phyloP scores from a whole-genome alignment of 768 basidiomycete genomes.

The Xerocomellus amylosporus region DNA sequence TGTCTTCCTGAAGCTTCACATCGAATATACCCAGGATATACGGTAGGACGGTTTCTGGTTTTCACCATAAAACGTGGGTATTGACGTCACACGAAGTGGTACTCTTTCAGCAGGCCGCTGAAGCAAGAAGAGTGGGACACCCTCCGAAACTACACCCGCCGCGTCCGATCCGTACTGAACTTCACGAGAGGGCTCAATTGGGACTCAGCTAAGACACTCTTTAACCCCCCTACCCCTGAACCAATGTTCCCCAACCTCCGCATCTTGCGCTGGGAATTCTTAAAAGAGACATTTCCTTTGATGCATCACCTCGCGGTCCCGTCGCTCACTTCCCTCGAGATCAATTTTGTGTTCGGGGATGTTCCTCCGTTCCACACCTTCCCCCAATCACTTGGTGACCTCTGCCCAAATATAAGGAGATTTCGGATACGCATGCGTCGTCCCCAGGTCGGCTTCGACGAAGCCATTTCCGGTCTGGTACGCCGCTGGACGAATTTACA shows the following conservation, averaged over 20 bases:
- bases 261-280: slow-evolving; percentile 20
- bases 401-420: slow-evolving; percentile 15
- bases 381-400: slow-evolving; percentile 14
- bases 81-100: slow-evolving; percentile 9
- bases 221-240: slow-evolving; percentile 13
- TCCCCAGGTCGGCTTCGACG: slow-evolving; percentile 10
- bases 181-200: slow-evolving; percentile 17
- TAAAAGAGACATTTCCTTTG: slow-evolving; percentile 13
- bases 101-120: slow-evolving; percentile 14
- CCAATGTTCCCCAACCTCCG: slow-evolving; percentile 22
- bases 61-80: not conserved
- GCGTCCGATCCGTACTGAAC: slow-evolving; percentile 13
- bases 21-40: slow-evolving; percentile 10
- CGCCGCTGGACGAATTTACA: slow-evolving; percentile 17
- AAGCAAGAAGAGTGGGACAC: slow-evolving; percentile 9
- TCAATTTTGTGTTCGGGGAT: slow-evolving; percentile 20
- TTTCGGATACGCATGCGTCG: slow-evolving; percentile 16
- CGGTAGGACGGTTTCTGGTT: not conserved
- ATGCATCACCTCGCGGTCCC: slow-evolving; percentile 15
- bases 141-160: slow-evolving; percentile 9
- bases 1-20: slow-evolving; percentile 8
- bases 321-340: slow-evolving; percentile 18
- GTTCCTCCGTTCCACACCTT: slow-evolving; percentile 17
- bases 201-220: slow-evolving; percentile 16
- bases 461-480: slow-evolving; percentile 12